Percentiles rank a stretch among this genome's conserved stretches.
These are phyloP conservation scores for Agaricus subrufescens DNA, from an alignment of 768 basidiomycete genomes.

Conservation along the genomic window DNA sequence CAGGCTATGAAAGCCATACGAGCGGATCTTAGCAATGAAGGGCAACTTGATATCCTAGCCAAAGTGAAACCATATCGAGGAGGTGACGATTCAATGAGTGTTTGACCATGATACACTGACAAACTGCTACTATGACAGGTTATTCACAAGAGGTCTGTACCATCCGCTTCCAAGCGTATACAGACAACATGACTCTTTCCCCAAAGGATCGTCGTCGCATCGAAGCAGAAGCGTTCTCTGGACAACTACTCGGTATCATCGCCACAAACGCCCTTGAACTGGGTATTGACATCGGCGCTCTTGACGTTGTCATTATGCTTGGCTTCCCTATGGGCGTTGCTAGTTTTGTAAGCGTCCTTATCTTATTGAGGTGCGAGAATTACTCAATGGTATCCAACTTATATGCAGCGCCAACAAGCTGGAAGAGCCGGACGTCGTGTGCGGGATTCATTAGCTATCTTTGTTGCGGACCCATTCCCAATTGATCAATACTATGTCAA, in stretches of 20 bases:
- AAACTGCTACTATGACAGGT: constrained; percentile 31
- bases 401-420: constrained; percentile 76
- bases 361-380: too few relatives aligned
- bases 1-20: constrained; percentile 80
- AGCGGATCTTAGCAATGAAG: constrained; percentile 65
- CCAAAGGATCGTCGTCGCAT: constrained; percentile 74
- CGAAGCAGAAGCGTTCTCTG: constrained; percentile 83
- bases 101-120: neutral
- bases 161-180: neutral
- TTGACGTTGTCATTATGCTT: constrained; percentile 87
- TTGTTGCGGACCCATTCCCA: constrained; percentile 64
- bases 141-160: constrained; percentile 62
- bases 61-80: constrained; percentile 82
- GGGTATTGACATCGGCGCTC: constrained; percentile 85
- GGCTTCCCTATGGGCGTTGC: constrained; percentile 79
- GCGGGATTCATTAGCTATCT: constrained; percentile 72
- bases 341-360: constrained; percentile 57
- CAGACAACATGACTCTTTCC: neutral
- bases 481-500: constrained; percentile 73
- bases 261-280: constrained; percentile 90
- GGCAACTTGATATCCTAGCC: constrained; percentile 69
- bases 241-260: constrained; percentile 77
- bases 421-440: constrained; percentile 82
- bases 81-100: constrained; percentile 35
- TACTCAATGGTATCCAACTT: neutral